Conservation (phyloP, 2,329 filamentous ascomycete species). For the Hypoxylon sp. region DNA sequence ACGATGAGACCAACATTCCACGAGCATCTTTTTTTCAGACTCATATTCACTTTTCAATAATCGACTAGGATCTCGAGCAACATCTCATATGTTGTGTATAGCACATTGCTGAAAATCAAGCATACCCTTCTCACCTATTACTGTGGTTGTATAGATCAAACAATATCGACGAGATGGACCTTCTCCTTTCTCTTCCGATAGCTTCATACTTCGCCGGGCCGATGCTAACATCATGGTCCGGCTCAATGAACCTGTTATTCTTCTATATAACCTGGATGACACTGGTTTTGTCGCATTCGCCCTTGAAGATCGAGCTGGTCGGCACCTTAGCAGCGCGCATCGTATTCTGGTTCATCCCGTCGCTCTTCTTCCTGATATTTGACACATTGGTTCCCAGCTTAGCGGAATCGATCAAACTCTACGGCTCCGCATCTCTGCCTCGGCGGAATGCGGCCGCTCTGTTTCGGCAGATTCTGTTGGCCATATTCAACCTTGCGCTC, state of each 20-base stretch:
- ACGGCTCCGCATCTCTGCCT: conserved; percentile 67
- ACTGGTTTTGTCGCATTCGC: conserved; percentile 81
- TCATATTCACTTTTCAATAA: conserved; percentile 11
- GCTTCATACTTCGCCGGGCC: conserved; percentile 77
- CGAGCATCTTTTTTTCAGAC: conserved; percentile 2
- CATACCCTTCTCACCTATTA: background rate
- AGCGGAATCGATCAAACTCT: conserved; percentile 77
- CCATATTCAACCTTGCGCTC: conserved; percentile 62
- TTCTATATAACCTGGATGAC: conserved; percentile 94
- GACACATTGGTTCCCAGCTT: conserved; percentile 79
- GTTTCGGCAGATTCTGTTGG: conserved; percentile 58
- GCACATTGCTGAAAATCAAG: background rate
- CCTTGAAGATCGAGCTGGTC: conserved; percentile 80
- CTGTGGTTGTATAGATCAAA: background rate
- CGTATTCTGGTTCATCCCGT: conserved; percentile 80
- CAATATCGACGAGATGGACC: conserved; percentile 65
- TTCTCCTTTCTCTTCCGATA: conserved; percentile 80
- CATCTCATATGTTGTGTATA: conserved; percentile 3
- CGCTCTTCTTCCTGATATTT: conserved; percentile 79
- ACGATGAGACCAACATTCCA: background rate
- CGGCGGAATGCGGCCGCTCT: conserved; percentile 59
- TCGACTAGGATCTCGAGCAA: conserved; percentile 6
- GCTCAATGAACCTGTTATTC: conserved; percentile 87
- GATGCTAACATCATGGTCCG: conserved; percentile 77
- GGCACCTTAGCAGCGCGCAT: conserved; percentile 77